These are phyloP conservation scores for Antrodiella citrinella DNA, from an alignment of 768 basidiomycete genomes.

Conservation along the genomic window DNA sequence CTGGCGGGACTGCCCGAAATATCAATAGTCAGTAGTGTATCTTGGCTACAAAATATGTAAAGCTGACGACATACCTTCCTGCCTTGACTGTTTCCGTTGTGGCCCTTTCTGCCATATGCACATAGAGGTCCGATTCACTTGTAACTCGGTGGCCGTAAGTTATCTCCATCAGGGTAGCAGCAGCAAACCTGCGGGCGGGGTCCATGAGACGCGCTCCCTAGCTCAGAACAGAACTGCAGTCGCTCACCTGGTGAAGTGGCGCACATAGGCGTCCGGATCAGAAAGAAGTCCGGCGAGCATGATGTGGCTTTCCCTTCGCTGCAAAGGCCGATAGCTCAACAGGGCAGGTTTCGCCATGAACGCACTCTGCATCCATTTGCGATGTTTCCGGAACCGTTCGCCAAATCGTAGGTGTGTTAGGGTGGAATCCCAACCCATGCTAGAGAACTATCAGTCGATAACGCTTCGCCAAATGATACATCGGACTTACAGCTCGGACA, in stretches of 20 bases:
- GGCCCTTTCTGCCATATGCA: conserved; percentile 13
- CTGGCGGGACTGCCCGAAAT: conserved; percentile 1
- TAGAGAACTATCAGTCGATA: background rate
- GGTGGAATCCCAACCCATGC: conserved; percentile 13
- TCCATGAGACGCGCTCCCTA: background rate
- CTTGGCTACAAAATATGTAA: background rate
- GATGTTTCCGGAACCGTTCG: conserved; percentile 12
- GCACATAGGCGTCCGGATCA: conserved; percentile 6
- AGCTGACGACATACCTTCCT: conserved; percentile 10
- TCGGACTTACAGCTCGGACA: conserved; percentile 11
- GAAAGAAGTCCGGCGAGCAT: conserved; percentile 9
- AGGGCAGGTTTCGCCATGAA: conserved; percentile 4
- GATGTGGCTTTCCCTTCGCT: conserved; percentile 8
- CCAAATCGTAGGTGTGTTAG: conserved; percentile 7
- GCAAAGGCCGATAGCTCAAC: conserved; percentile 9
- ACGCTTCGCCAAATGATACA: background rate
- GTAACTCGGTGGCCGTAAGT: conserved; percentile 22
- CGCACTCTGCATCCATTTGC: conserved; percentile 13
- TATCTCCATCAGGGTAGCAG: conserved; percentile 20
- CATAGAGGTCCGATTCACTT: conserved; percentile 19
- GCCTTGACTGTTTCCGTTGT: conserved; percentile 6
- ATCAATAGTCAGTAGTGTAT: background rate
- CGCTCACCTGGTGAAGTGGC: conserved; percentile 7
- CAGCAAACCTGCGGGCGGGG: conserved; percentile 16
- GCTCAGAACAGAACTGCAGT: background rate